phyloP scores from a whole-genome alignment of 2,329 filamentous ascomycete genomes.

The Alternaria postmessia region DNA sequence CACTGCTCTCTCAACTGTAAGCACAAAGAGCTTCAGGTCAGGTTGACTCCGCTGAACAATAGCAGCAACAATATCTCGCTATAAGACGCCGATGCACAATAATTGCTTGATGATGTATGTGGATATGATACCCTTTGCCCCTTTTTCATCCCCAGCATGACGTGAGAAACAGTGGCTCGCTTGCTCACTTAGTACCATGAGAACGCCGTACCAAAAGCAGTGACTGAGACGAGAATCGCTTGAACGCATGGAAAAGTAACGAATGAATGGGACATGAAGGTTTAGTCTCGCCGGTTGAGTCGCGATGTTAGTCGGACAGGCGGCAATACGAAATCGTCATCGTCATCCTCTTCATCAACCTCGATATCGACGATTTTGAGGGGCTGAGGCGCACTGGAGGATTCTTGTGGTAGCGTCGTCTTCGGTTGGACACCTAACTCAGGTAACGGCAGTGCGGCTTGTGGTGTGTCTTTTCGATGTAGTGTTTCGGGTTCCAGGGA shows the following conservation, averaged over 20 bases:
- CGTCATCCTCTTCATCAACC: slow-evolving; percentile 47
- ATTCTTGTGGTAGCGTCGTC: slow-evolving; percentile 12
- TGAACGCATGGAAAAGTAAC: slow-evolving; percentile 35
- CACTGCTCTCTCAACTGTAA: neutral
- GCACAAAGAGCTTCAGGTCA: neutral
- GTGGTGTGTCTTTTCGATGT: slow-evolving; percentile 27
- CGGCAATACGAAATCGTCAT: slow-evolving; percentile 47
- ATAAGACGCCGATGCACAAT: neutral
- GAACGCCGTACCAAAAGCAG: slow-evolving; percentile 22
- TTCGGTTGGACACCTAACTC: slow-evolving; percentile 17
- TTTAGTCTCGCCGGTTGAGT: slow-evolving; percentile 22
- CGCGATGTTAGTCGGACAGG: slow-evolving; percentile 49
- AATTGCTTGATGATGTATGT: neutral
- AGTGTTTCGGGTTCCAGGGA: slow-evolving; percentile 24
- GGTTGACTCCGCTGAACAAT: neutral
- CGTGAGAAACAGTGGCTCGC: neutral
- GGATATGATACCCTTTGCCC: neutral
- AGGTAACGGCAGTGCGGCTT: slow-evolving; percentile 16
- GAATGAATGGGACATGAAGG: slow-evolving; percentile 5
- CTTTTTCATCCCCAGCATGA: slow-evolving; percentile 12
- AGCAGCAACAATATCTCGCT: neutral
- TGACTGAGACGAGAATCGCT: slow-evolving; percentile 33
- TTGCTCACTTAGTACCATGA: slow-evolving; percentile 1
- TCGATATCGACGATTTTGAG: slow-evolving; percentile 45
- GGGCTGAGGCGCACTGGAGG: slow-evolving; percentile 8